Base-by-base conservation (phyloP, 805 yeast genomes). In the Candida yuanshanica region DNA sequence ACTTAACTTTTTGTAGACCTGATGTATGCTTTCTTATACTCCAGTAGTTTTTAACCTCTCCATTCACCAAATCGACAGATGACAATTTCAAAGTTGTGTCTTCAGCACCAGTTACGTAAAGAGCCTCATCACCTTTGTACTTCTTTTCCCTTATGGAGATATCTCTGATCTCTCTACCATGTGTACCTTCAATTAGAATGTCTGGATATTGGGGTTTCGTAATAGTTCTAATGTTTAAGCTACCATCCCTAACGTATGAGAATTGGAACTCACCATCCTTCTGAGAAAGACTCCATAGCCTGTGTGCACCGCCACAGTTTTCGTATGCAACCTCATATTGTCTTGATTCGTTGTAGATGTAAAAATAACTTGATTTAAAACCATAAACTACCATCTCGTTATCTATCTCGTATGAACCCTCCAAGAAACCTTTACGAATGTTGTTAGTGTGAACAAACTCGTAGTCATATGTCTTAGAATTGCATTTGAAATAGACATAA, bases 131-230 rank as follows among this genome's bases (percentile, higher is more conserved):
- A 0, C 47, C 38, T 7, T 59, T 58, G 9, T 37, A 25, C 3
- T 41, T 46, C 7, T 46, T 34, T 0, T 72, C 63, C 7, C 75
- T 69, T n/a, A 81, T 68, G 2, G 83, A 71, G 13, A 90, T 66
- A 42, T 80, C 85, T 50, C 99, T 70, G 6, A 91, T 76, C 60
- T 93, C 99, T 47, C 98, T 73, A 1, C 99, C 99, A 60, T 93
- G 98, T 1, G 87, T 71, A 0, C 97, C 96, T 9, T 70, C 64
- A 26, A 66, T 66, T 20, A 81, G 53, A 8, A 68, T 45, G 20
- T 60, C 56, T 4, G 67, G 65, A 4, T 49, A 42, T 1, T 29
- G 14, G 2, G 58, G 48, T 26, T 47, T 50, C 26, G 56, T 50
- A 43, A 60, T 62, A 46, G 43, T 51, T 41, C 70, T 68, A 18